Percentiles rank a stretch among this genome's conserved stretches.
phyloP scores from a whole-genome alignment of 805 yeast species.

The Pichia deserticola region DNA sequence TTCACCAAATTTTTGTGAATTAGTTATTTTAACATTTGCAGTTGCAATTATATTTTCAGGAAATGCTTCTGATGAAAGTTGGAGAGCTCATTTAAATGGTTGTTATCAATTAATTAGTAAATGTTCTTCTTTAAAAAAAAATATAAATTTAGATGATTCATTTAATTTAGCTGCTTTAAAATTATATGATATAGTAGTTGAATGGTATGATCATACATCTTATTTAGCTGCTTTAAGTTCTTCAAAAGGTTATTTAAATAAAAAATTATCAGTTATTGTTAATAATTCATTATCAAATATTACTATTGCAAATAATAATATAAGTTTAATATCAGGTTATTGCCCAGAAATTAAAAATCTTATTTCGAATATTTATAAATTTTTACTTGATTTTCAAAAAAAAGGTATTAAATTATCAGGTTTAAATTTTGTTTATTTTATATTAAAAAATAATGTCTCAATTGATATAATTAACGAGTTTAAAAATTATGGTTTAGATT shows the following conservation, averaged over 20 bases:
- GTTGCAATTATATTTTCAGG: slow-evolving; percentile 10
- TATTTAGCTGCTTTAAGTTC: slow-evolving; percentile 5
- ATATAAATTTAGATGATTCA: not conserved
- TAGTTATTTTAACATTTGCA: slow-evolving; percentile 7
- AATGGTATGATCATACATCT: slow-evolving; percentile 10
- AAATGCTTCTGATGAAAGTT: slow-evolving; percentile 7
- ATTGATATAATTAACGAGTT: not conserved
- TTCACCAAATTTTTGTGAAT: slow-evolving; percentile 2
- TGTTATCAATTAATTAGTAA: slow-evolving; percentile 7
- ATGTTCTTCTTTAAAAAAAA: not conserved
- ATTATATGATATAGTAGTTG: slow-evolving; percentile 2
- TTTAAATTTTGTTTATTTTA: slow-evolving; percentile 5
- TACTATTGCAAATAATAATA: slow-evolving; percentile 1
- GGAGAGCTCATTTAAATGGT: slow-evolving; percentile 12
- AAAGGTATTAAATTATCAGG: slow-evolving; percentile 8
- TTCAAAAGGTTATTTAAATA: slow-evolving; percentile 4
- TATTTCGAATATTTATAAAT: not conserved
- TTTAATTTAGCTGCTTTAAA: slow-evolving; percentile 6
- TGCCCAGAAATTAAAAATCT: not conserved
- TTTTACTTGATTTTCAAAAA: not conserved
- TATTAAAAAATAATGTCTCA: not conserved
- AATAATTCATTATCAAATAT: not conserved
- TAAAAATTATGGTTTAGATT: not conserved
- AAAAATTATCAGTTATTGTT: not conserved
- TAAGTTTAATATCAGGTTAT: slow-evolving; percentile 7